phyloP scores from a whole-genome alignment of 2,329 filamentous ascomycete genomes.

The Colletotrichum zoysiae region DNA sequence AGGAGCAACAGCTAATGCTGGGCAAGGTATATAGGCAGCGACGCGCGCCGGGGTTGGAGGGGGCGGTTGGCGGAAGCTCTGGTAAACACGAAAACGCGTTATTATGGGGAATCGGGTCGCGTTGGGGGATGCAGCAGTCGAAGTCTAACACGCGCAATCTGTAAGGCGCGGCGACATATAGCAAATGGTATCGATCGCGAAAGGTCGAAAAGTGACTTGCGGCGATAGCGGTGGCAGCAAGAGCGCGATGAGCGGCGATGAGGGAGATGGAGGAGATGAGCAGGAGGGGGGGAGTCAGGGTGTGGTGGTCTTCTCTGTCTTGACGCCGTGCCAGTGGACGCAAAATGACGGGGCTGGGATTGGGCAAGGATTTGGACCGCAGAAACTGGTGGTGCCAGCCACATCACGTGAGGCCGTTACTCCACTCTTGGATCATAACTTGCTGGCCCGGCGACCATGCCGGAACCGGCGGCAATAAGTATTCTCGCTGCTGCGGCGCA shows the following conservation, averaged over 20 bases:
- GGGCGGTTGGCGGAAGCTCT: slow-evolving; percentile 33
- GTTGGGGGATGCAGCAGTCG: slow-evolving; percentile 36
- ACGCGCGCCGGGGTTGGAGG: slow-evolving; percentile 38
- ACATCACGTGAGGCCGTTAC: slow-evolving; percentile 37
- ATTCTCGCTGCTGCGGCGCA: neutral
- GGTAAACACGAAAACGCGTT: slow-evolving; percentile 47
- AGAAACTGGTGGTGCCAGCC: slow-evolving; percentile 39
- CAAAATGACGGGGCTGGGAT: slow-evolving; percentile 44
- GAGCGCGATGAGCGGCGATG: slow-evolving; percentile 41
- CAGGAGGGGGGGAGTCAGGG: slow-evolving; percentile 41
- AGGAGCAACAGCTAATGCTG: slow-evolving; percentile 33
- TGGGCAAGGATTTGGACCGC: slow-evolving; percentile 38
- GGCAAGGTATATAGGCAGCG: slow-evolving; percentile 31
- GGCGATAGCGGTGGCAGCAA: slow-evolving; percentile 39
- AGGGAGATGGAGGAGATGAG: slow-evolving; percentile 40
- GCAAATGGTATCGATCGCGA: slow-evolving; percentile 37
- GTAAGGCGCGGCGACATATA: slow-evolving; percentile 40
- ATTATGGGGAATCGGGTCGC: slow-evolving; percentile 39
- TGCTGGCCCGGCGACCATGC: slow-evolving; percentile 38
- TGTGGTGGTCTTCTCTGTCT: slow-evolving; percentile 41
- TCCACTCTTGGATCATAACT: slow-evolving; percentile 25
- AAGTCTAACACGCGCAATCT: slow-evolving; percentile 37
- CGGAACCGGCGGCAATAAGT: slow-evolving; percentile 27
- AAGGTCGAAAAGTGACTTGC: slow-evolving; percentile 29
- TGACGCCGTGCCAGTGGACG: slow-evolving; percentile 35